Percentiles rank a stretch among this genome's conserved stretches.
These are phyloP conservation scores for Blastocystis hominis DNA, from an alignment of 352 stramenopile genomes.

Conservation along the genomic window DNA sequence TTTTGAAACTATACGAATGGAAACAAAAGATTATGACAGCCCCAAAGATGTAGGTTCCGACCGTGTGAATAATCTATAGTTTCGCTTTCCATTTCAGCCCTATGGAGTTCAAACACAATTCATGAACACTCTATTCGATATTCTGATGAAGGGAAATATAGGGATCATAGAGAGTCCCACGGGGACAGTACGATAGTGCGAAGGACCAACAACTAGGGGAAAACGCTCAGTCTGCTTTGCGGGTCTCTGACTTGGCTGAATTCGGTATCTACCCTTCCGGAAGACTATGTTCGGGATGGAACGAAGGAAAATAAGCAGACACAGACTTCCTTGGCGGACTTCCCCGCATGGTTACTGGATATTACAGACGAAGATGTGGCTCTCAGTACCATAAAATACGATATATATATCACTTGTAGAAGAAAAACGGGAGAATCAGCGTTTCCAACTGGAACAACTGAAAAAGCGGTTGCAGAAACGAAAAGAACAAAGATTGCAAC, in stretches of 20 bases:
- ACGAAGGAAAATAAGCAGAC: background rate
- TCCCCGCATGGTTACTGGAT: slow-evolving; percentile 30
- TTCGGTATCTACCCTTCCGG: slow-evolving; percentile 68
- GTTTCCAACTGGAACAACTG: slow-evolving; percentile 61
- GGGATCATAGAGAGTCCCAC: slow-evolving; percentile 83
- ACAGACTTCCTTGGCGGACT: background rate
- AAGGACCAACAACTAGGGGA: slow-evolving; percentile 65
- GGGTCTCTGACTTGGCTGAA: slow-evolving; percentile 73
- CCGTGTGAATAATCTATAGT: background rate
- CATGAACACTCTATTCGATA: slow-evolving; percentile 74
- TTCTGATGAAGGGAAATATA: slow-evolving; percentile 71
- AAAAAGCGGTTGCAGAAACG: slow-evolving; percentile 57
- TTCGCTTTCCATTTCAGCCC: slow-evolving; percentile 74
- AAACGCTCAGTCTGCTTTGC: slow-evolving; percentile 81
- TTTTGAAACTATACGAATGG: background rate
- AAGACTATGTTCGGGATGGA: slow-evolving; percentile 60
- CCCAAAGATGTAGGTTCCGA: background rate
- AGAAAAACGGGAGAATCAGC: slow-evolving; percentile 59
- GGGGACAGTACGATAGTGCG: slow-evolving; percentile 66
- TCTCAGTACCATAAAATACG: slow-evolving; percentile 65
- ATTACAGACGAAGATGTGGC: background rate
- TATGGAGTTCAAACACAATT: slow-evolving; percentile 78
- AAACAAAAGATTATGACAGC: background rate
- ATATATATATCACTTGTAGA: slow-evolving; percentile 64
- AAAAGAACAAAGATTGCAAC: background rate